Evolutionary conservation across 1,284 basidiomycete genomes (phyloP).

Genomic region (Trichosporon ovoides): DNA sequence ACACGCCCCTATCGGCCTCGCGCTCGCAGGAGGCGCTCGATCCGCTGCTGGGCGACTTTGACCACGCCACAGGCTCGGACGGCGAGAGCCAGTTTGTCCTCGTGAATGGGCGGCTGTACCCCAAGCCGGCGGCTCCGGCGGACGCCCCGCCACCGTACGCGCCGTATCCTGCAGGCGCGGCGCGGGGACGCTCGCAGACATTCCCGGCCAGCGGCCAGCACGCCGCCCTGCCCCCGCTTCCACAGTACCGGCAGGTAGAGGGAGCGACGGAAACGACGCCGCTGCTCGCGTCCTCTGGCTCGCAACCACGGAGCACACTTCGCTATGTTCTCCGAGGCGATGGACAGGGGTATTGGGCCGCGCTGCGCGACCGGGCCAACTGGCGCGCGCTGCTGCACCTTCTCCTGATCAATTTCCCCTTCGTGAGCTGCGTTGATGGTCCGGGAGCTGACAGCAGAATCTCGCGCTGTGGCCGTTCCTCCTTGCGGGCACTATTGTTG

Average conservation of each 20-base stretch:
- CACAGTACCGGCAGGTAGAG: background rate
- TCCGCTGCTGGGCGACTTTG: background rate
- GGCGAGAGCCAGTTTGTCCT: background rate
- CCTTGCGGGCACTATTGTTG: constrained; percentile 43
- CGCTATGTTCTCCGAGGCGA: background rate
- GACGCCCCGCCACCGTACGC: background rate
- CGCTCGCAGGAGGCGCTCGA: background rate
- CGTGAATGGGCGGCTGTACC: background rate
- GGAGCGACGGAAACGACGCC: background rate
- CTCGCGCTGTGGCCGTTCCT: constrained; percentile 45
- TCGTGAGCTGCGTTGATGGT: constrained; percentile 25
- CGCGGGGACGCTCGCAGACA: background rate
- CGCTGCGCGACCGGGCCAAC: constrained; percentile 27
- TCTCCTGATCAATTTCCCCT: constrained; percentile 43
- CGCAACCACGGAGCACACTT: background rate
- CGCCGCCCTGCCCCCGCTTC: background rate
- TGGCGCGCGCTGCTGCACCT: constrained; percentile 42
- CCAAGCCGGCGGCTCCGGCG: background rate
- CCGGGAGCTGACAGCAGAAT: constrained; percentile 26
- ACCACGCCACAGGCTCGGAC: background rate
- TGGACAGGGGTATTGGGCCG: constrained; percentile 34
- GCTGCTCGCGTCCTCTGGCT: background rate
- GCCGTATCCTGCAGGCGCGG: background rate
- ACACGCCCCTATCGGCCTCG: background rate
- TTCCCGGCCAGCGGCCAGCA: background rate